Percentiles rank a stretch among this genome's conserved stretches.
These are phyloP conservation scores for Cercospora janseana DNA, from an alignment of 2,329 filamentous ascomycete species.

Conservation along the genomic window DNA sequence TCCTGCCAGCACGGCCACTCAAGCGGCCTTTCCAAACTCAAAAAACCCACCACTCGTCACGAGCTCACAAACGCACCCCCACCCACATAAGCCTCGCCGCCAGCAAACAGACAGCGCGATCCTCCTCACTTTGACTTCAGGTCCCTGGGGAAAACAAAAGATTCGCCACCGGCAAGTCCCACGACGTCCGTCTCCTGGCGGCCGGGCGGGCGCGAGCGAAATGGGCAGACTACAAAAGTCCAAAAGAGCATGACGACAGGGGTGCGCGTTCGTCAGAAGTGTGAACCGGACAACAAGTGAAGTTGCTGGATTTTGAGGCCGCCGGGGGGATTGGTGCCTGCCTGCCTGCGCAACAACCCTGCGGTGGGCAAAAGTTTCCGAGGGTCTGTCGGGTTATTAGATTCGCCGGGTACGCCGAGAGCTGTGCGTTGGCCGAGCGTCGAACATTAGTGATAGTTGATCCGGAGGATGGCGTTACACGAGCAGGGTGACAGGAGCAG, in stretches of 20 bases:
- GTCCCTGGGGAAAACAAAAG: too few species aligned
- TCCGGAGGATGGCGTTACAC: background rate
- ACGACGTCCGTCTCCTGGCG: too few species aligned
- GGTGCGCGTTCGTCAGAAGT: background rate
- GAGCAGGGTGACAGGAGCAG: background rate
- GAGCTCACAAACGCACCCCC: background rate
- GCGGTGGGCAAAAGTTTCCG: too few species aligned
- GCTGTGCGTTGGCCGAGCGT: background rate
- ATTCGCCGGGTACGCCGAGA: background rate
- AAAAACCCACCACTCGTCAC: background rate
- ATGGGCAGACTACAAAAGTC: too few species aligned
- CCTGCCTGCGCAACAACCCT: too few species aligned
- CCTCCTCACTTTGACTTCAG: too few species aligned
- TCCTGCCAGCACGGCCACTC: background rate
- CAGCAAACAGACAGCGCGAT: too few species aligned
- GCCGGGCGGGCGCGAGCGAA: too few species aligned
- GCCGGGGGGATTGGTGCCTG: constrained; percentile 4
- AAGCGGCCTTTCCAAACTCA: too few species aligned
- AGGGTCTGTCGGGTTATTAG: constrained; percentile 11
- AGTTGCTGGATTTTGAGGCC: constrained; percentile 10
- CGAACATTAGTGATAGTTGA: background rate
- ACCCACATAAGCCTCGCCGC: background rate
- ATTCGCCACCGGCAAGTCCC: too few species aligned
- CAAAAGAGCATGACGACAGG: background rate
- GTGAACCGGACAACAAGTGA: background rate